Conservation (phyloP, 208 protist species). For the Vickermania spadyakhi region DNA sequence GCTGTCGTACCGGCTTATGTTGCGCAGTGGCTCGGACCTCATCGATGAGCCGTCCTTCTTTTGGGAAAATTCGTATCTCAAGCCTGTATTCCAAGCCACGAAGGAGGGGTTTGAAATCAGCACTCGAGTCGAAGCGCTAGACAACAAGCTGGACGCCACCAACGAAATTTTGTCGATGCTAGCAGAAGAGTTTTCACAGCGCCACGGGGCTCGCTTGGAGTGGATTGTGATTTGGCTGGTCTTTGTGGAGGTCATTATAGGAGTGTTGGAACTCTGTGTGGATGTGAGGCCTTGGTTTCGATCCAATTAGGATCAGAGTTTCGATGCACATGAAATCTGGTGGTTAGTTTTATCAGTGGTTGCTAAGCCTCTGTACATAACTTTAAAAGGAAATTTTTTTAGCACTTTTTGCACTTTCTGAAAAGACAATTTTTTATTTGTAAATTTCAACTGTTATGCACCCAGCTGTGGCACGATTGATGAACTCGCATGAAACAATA, state of each 20-base stretch:
- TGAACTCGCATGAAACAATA: no score
- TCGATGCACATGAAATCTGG: no score
- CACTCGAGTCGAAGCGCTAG: slow-evolving; percentile 54
- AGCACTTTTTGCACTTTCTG: no score
- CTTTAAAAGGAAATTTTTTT: no score
- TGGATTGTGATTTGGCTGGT: slow-evolving; percentile 85
- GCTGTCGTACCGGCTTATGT: slow-evolving; percentile 62
- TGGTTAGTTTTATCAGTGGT: no score
- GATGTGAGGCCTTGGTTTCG: slow-evolving; percentile 50
- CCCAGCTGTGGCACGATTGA: no score
- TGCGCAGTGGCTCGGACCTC: slow-evolving; percentile 73
- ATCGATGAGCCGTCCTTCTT: slow-evolving; percentile 79
- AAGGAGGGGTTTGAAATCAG: slow-evolving; percentile 64
- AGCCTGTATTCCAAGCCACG: slow-evolving; percentile 66
- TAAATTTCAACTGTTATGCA: no score
- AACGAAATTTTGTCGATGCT: slow-evolving; percentile 77
- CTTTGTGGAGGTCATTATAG: slow-evolving; percentile 73
- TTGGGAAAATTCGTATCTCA: slow-evolving; percentile 75
- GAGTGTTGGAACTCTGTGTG: slow-evolving; percentile 49
- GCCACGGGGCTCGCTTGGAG: slow-evolving; percentile 59
- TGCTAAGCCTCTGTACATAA: no score
- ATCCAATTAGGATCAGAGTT: no score
- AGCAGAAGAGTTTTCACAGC: slow-evolving; percentile 67
- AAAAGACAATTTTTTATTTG: no score
- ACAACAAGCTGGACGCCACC: slow-evolving; percentile 64